phyloP scores from a whole-genome alignment of 2,329 filamentous ascomycete genomes.

The Fusarium succisae region DNA sequence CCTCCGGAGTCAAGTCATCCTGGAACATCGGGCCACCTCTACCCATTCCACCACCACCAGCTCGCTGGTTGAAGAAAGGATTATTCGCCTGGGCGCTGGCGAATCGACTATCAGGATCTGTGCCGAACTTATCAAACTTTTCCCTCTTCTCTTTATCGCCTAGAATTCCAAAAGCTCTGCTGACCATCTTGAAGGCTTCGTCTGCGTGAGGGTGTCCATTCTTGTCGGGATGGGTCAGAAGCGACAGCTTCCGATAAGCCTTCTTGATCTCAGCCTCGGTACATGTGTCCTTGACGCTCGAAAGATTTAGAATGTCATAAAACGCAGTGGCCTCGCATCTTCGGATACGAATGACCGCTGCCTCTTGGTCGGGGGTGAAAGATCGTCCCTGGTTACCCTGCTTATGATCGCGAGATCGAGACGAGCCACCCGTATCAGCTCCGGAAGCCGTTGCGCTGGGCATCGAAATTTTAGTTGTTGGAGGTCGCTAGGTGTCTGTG shows the following conservation, averaged over 20 bases:
- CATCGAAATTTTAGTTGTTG: constrained; percentile 39
- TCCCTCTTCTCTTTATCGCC: constrained; percentile 89
- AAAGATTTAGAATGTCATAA: constrained; percentile 91
- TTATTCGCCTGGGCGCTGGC: constrained; percentile 68
- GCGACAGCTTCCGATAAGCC: constrained; percentile 91
- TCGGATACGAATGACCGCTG: constrained; percentile 88
- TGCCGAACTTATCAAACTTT: constrained; percentile 88
- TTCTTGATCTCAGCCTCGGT: constrained; percentile 94
- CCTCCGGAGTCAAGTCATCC: constrained; percentile 94
- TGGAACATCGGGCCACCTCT: constrained; percentile 76
- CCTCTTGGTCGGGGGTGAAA: constrained; percentile 90
- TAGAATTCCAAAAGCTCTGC: constrained; percentile 89
- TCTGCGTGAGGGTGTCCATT: constrained; percentile 96
- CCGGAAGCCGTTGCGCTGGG: constrained; percentile 64
- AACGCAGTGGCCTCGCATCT: constrained; percentile 87
- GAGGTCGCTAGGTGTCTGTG: constrained; percentile 1
- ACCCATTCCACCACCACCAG: constrained; percentile 51
- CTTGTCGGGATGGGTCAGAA: constrained; percentile 98
- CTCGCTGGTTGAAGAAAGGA: constrained; percentile 69
- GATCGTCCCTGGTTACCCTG: constrained; percentile 80
- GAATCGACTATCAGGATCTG: constrained; percentile 91
- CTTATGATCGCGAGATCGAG: constrained; percentile 72
- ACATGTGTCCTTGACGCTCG: constrained; percentile 69
- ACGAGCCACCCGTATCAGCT: constrained; percentile 58
- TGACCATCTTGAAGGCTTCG: constrained; percentile 98